Conservation (phyloP, 148 eudicot species). For the Camellia sinensis region DNA sequence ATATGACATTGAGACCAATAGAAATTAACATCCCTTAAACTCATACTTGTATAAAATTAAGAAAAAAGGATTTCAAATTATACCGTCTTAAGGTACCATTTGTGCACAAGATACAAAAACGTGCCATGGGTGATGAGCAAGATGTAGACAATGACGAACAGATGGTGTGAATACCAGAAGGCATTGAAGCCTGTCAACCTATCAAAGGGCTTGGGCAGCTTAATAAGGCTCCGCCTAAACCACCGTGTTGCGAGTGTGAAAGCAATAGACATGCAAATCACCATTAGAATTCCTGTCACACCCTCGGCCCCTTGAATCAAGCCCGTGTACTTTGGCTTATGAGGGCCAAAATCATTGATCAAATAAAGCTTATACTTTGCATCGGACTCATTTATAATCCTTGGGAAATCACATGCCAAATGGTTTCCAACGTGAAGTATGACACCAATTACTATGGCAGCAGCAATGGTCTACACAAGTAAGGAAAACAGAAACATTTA, state of each 20-base stretch:
- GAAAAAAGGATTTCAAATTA: neutral
- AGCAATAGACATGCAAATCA: conserved; percentile 52
- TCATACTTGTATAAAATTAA: neutral
- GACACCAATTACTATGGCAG: conserved; percentile 59
- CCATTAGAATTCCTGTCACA: conserved; percentile 60
- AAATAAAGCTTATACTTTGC: conserved; percentile 31
- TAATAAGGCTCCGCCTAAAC: conserved; percentile 50
- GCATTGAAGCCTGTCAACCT: conserved; percentile 68
- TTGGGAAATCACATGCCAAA: conserved; percentile 63
- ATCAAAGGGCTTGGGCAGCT: conserved; percentile 58
- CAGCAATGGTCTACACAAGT: conserved; percentile 73
- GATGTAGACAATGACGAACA: conserved; percentile 53
- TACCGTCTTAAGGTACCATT: conserved; percentile 63
- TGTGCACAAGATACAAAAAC: conserved; percentile 47
- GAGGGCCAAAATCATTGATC: conserved; percentile 34
- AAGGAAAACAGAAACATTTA: neutral
- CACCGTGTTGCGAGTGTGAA: conserved; percentile 55
- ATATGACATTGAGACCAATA: neutral
- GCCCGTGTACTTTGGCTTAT: conserved; percentile 44
- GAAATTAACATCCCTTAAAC: conserved; percentile 7
- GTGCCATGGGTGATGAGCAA: conserved; percentile 57
- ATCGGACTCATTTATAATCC: conserved; percentile 47
- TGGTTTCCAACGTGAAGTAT: conserved; percentile 59
- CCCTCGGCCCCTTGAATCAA: conserved; percentile 53
- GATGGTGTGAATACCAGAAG: conserved; percentile 77